Percentiles rank a stretch among this genome's conserved stretches.
phyloP scores from a whole-genome alignment of 2,329 filamentous ascomycete species.

The Colletotrichum trifolii region DNA sequence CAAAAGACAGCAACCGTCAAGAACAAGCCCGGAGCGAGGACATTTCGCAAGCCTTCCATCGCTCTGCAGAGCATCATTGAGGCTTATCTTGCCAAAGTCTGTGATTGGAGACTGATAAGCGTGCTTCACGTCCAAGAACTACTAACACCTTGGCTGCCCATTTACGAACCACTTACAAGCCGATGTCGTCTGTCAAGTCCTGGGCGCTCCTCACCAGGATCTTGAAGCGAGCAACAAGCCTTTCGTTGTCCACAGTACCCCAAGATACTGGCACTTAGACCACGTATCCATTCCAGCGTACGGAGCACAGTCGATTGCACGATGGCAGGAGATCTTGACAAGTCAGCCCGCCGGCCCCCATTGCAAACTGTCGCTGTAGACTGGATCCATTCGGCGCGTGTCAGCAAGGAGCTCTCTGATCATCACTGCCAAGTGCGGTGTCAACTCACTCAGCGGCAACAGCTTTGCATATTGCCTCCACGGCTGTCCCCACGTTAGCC shows the following conservation, averaged over 20 bases:
- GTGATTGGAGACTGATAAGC: slow-evolving; percentile 35
- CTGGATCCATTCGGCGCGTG: background rate
- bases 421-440: slow-evolving; percentile 19
- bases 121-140: slow-evolving; percentile 22
- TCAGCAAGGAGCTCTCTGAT: background rate
- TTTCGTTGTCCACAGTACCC: background rate
- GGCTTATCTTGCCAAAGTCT: slow-evolving; percentile 1
- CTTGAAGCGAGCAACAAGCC: slow-evolving; percentile 17
- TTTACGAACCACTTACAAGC: slow-evolving; percentile 9
- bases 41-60: background rate
- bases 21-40: background rate
- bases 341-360: no score
- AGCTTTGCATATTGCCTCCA: background rate
- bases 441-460: background rate
- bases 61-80: background rate
- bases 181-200: background rate
- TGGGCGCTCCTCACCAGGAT: background rate
- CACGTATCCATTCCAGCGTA: no score
- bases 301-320: background rate
- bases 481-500: slow-evolving; percentile 10
- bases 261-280: background rate
- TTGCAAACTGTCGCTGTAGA: no score
- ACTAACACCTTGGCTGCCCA: slow-evolving; percentile 25
- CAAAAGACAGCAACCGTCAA: background rate
- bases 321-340: background rate